Percentiles rank a stretch among this genome's conserved stretches.
phyloP scores from a whole-genome alignment of 352 stramenopile species.

The Labyrinthula sp. region DNA sequence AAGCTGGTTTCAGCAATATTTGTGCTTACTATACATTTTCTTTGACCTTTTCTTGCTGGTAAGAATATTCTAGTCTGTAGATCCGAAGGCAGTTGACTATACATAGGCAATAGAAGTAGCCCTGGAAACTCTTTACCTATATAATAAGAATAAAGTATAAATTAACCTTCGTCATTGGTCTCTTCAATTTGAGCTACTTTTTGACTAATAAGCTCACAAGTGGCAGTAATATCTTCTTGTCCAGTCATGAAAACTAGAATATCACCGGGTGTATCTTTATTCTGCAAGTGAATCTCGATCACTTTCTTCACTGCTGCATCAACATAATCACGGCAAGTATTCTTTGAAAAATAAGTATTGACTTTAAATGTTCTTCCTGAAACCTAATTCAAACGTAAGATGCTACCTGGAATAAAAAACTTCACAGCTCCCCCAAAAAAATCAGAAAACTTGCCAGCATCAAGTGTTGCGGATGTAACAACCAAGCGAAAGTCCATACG shows the following conservation, averaged over 20 bases:
- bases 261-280: slow-evolving; percentile 70
- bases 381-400: slow-evolving; percentile 19
- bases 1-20: slow-evolving; percentile 92
- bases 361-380: slow-evolving; percentile 56
- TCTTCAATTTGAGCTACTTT: slow-evolving; percentile 58
- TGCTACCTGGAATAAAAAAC: slow-evolving; percentile 72
- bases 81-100: slow-evolving; percentile 87
- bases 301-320: slow-evolving; percentile 90
- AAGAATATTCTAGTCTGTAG: slow-evolving; percentile 51
- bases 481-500: slow-evolving; percentile 67
- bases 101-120: slow-evolving; percentile 94
- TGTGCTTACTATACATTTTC: slow-evolving; percentile 84
- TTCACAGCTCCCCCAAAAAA: slow-evolving; percentile 86
- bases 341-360: slow-evolving; percentile 67
- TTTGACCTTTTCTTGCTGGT: slow-evolving; percentile 34
- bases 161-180: slow-evolving; percentile 7
- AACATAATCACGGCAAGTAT: slow-evolving; percentile 84
- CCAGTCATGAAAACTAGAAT: slow-evolving; percentile 98
- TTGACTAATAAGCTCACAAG: slow-evolving; percentile 68
- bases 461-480: slow-evolving; percentile 82
- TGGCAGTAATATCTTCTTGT: slow-evolving; percentile 94
- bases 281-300: slow-evolving; percentile 85
- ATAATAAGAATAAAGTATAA: no score
- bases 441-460: slow-evolving; percentile 79
- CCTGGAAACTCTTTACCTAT: slow-evolving; percentile 62